phyloP scores from a whole-genome alignment of 108 stramenopile species.

The Cyclotella atomus region DNA sequence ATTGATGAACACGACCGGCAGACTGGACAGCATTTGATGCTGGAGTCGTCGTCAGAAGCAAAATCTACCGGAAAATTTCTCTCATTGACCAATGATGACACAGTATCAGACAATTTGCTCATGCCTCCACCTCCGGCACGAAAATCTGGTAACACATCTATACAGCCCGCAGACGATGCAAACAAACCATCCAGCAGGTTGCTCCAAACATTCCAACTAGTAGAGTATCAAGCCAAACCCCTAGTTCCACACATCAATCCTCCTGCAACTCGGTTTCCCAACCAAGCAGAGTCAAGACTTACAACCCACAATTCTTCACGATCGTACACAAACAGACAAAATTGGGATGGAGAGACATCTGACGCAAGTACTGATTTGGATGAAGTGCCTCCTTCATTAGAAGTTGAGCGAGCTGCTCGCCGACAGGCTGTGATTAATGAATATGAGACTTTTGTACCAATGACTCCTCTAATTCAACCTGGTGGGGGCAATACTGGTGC shows the following conservation, averaged over 20 bases:
- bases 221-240: slow-evolving; percentile 72
- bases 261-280: slow-evolving; percentile 67
- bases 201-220: slow-evolving; percentile 36
- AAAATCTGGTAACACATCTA: slow-evolving; percentile 12
- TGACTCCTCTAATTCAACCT: slow-evolving; percentile 79
- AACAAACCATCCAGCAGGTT: background rate
- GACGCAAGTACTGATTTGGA: slow-evolving; percentile 71
- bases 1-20: background rate
- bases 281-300: slow-evolving; percentile 48
- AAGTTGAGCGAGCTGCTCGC: slow-evolving; percentile 46
- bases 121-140: slow-evolving; percentile 36
- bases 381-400: slow-evolving; percentile 48
- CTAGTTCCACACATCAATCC: slow-evolving; percentile 67
- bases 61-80: slow-evolving; percentile 34
- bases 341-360: slow-evolving; percentile 48
- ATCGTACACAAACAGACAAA: background rate
- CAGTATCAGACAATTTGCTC: slow-evolving; percentile 25
- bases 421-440: slow-evolving; percentile 34
- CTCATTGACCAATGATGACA: slow-evolving; percentile 12
- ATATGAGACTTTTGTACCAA: slow-evolving; percentile 60
- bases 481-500: slow-evolving; percentile 53
- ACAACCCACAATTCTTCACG: background rate
- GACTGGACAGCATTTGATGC: background rate
- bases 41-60: slow-evolving; percentile 11
- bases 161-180: slow-evolving; percentile 2